phyloP scores from a whole-genome alignment of 2,329 filamentous ascomycete species.

The Arthrobotrys megalospora region DNA sequence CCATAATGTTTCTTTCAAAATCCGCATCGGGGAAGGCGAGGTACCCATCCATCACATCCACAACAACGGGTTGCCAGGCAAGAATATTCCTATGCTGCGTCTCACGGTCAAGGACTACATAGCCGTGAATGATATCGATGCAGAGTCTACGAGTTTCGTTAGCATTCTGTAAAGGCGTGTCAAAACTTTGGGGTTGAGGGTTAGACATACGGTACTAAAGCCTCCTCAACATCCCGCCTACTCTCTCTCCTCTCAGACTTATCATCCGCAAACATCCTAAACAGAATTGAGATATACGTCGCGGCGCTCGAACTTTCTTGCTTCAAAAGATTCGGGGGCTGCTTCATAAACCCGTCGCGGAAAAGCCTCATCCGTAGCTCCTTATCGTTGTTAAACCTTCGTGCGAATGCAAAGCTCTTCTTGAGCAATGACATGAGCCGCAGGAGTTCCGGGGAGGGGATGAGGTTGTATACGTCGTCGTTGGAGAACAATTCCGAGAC shows the following conservation, averaged over 20 bases:
- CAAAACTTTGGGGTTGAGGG: neutral
- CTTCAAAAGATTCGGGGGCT: conserved; percentile 96
- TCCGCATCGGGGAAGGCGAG: conserved; percentile 83
- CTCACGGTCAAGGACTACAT: conserved; percentile 90
- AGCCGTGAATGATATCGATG: conserved; percentile 90
- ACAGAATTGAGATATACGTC: conserved; percentile 94
- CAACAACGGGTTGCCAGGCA: conserved; percentile 96
- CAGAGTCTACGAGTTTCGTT: conserved; percentile 74
- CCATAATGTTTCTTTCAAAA: conserved; percentile 83
- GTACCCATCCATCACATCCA: conserved; percentile 95
- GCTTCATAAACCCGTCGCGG: conserved; percentile 99
- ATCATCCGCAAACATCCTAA: conserved; percentile 96
- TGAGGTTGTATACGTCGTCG: conserved; percentile 92
- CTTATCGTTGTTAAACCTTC: conserved; percentile 97
- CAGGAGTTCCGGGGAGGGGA: conserved; percentile 89
- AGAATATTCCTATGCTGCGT: conserved; percentile 97
- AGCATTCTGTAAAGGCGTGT: neutral
- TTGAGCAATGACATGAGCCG: conserved; percentile 95
- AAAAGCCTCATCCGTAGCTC: conserved; percentile 94
- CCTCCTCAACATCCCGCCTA: conserved; percentile 86
- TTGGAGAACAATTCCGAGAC: conserved; percentile 99
- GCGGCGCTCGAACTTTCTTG: conserved; percentile 93
- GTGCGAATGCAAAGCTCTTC: conserved; percentile 95
- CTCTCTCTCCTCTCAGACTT: conserved; percentile 84
- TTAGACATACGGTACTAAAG: conserved; percentile 80